Base-by-base conservation (phyloP, 1,139 yeast genomes). In the Saccharomyces hybrid region DNA sequence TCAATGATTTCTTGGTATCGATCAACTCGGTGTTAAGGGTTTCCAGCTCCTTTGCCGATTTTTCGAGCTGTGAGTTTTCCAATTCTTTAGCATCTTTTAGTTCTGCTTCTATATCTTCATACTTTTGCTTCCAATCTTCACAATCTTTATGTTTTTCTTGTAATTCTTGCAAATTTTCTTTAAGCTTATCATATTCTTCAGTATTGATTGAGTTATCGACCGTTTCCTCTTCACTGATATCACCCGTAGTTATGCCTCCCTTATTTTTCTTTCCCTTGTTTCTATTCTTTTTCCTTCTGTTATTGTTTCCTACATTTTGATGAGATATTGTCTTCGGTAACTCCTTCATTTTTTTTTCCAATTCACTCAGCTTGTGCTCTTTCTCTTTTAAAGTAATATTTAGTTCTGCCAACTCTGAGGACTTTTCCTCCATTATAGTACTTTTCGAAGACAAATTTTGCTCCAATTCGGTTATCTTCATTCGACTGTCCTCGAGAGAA, bases 221-320 rank as follows among this genome's bases (percentile, higher is more conserved):
- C 19, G 66, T 60, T 19, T 62, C 66, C 38, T 65, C 60, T 1
- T 70, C 55, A 31, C 63, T 68, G 31, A 63, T 59, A 2, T 62
- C 44, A 25, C 65, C 25, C 59, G 52, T 52, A 3, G 56, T 56
- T 25, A 61, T 62, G 0, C 63, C 60, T 1, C 62, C 62, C 47
- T 64, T 63, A 31, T 60, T 60, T 49, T 59, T 60, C 50, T 59
- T 62, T 49, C 60, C 60, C 49, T 62, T 60, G 52, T 62, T 64
- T 55, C 59, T 61, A 49, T 54, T 60, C 42, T 14, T 51, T 49
- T 27, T 52, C 42, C 19, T 31, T 55, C 53, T 32, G 50, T 48
- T 49, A 48, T 42, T 53, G 57, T 46, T 51, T 55, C 48, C 8
- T 50, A 54, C 26, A 47, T 44, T 46, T 59, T 59, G 41, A 23